Percentiles rank a stretch among this genome's conserved stretches.
Conservation (phyloP, 805 yeast species). For the Tetrapisispora iriomotensis region DNA sequence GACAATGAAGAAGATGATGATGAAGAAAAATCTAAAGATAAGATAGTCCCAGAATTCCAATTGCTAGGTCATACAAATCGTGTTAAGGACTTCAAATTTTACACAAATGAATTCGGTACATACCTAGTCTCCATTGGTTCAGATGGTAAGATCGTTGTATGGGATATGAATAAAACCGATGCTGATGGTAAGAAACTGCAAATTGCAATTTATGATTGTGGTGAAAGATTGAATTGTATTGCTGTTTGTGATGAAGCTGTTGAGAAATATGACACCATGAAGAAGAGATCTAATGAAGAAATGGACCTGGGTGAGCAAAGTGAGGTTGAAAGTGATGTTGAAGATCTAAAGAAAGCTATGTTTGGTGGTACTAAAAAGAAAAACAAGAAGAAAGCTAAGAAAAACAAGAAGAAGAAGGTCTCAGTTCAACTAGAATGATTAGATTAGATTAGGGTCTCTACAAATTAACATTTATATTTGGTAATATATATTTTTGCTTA, state of each 20-base stretch:
- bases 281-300: slow-evolving; percentile 44
- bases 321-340: slow-evolving; percentile 70
- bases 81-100: slow-evolving; percentile 65
- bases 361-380: slow-evolving; percentile 36
- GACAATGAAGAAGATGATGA: slow-evolving; percentile 25
- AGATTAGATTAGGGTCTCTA: slow-evolving; percentile 15
- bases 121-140: slow-evolving; percentile 77
- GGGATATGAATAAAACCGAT: slow-evolving; percentile 46
- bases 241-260: slow-evolving; percentile 65
- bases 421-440: slow-evolving; percentile 46
- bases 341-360: slow-evolving; percentile 50
- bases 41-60: slow-evolving; percentile 40
- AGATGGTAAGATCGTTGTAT: slow-evolving; percentile 86
- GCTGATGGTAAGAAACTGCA: slow-evolving; percentile 44
- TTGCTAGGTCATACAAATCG: slow-evolving; percentile 78
- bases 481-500: no score
- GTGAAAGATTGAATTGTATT: slow-evolving; percentile 85
- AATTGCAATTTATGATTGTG: slow-evolving; percentile 81
- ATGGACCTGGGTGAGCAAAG: slow-evolving; percentile 53
- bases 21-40: slow-evolving; percentile 9
- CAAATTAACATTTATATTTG: slow-evolving; percentile 28
- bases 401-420: slow-evolving; percentile 36
- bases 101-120: slow-evolving; percentile 32
- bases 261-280: slow-evolving; percentile 65
- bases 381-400: slow-evolving; percentile 34